Conservation (phyloP, 169 alveolate genomes). For the Babesia sp. region DNA sequence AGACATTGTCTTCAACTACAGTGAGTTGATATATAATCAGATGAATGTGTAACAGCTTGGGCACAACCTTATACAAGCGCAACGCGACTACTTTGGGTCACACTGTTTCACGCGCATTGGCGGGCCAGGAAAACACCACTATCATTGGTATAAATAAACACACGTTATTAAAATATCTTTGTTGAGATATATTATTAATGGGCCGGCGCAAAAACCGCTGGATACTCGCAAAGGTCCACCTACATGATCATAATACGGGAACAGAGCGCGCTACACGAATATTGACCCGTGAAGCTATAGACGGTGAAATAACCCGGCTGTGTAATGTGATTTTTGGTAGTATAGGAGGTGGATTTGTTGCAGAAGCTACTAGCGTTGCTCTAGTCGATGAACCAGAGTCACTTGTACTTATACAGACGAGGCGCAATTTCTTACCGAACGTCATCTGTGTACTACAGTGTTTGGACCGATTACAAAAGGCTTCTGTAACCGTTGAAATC, state of each 20-base stretch:
- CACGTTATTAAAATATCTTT: background rate
- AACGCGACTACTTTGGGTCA: slow-evolving; percentile 84
- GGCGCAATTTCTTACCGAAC: slow-evolving; percentile 33
- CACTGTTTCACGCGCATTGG: slow-evolving; percentile 77
- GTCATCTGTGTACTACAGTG: slow-evolving; percentile 31
- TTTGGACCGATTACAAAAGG: slow-evolving; percentile 42
- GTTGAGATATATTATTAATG: slow-evolving; percentile 17
- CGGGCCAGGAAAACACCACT: slow-evolving; percentile 73
- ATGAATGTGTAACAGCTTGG: slow-evolving; percentile 33
- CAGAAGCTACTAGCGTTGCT: slow-evolving; percentile 36
- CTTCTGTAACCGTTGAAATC: slow-evolving; percentile 23
- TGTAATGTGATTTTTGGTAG: slow-evolving; percentile 42
- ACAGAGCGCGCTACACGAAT: background rate
- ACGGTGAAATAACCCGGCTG: slow-evolving; percentile 19
- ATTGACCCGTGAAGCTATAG: slow-evolving; percentile 24
- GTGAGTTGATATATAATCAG: background rate
- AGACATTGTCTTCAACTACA: slow-evolving; percentile 62
- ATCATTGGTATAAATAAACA: slow-evolving; percentile 54
- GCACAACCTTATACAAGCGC: slow-evolving; percentile 82
- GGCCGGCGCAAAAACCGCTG: slow-evolving; percentile 68
- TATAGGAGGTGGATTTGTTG: slow-evolving; percentile 43
- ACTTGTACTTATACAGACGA: slow-evolving; percentile 56
- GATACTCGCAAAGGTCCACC: slow-evolving; percentile 36
- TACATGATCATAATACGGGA: slow-evolving; percentile 2
- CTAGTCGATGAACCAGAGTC: slow-evolving; percentile 30